Evolutionary conservation across 73 alveolate genomes (phyloP), one percentile per base, ranked within the genome.

Genomic region (Paraurostyla sp.): DNA sequence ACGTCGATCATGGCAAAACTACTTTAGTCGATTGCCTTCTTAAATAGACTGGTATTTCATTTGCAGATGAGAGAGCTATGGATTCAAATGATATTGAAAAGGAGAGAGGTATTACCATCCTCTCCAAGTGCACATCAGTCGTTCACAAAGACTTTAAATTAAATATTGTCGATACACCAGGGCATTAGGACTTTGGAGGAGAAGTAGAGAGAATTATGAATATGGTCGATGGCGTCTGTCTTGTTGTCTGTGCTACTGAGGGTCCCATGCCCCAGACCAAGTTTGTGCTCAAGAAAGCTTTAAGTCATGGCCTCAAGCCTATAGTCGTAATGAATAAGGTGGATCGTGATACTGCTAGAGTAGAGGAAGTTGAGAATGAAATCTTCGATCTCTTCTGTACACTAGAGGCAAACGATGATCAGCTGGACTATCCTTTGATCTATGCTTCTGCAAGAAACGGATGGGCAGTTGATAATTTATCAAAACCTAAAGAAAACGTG

Each of bases 1-100:
- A 96, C 89, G 99, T 96, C 38, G 99, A 97, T 63, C 99, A 97
- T 78, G 99, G 99, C 11, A 97, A 97, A 89, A 92, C 97, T 51
- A 85, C 98, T 0, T 83, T 96, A 63, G 99, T 96, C 45, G 99
- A 96, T 89, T 92, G 97, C 54, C 73, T 96, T 87, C 87, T 93
- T n/a, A 85, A 86, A 84, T 62, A 90, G 60, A 80, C 94, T 16
- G 95, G 94, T 15, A 84, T 96, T 59, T 71, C 91, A 46, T 89
- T 85, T 50, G 88, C 91, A 58, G 75, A 65, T 41, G 97, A 94
- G 35, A 63, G 99, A 32, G 97, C 95, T 42, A 97, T 97, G 99
- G 99, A 97, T 85, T 92, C 96, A 50, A 92, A 96, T 56, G 98
- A 93, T 71, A 91, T 94, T 63, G 99, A 97, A 80, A 94, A 94